phyloP scores from a whole-genome alignment of 2,329 filamentous ascomycete genomes.

The Monilinia aucupariae region DNA sequence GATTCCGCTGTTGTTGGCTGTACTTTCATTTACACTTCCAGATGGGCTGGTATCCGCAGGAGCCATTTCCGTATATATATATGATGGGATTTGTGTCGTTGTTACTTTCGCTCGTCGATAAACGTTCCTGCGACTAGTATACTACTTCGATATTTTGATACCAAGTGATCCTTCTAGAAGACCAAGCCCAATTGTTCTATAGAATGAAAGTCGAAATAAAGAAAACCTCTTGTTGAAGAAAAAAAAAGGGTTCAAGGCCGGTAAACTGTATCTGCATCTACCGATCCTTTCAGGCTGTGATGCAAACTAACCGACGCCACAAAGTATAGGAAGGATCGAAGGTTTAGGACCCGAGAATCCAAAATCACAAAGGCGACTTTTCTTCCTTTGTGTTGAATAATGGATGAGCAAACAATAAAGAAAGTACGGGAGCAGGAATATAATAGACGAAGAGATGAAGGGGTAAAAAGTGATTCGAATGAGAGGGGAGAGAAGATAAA shows the following conservation, averaged over 20 bases:
- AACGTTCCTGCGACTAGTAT: constrained; percentile 8
- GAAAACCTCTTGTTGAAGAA: background rate
- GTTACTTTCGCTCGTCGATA: constrained; percentile 1
- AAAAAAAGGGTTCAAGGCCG: background rate
- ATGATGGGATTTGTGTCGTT: background rate
- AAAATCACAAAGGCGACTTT: background rate
- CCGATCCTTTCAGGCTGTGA: constrained; percentile 12
- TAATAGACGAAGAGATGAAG: constrained; percentile 6
- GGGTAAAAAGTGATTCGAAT: background rate
- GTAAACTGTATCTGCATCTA: background rate
- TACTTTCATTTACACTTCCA: background rate
- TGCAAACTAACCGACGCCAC: constrained; percentile 8
- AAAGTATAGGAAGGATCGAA: constrained; percentile 6
- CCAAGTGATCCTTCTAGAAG: constrained; percentile 1
- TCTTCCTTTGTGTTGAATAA: background rate
- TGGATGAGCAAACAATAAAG: constrained; percentile 12
- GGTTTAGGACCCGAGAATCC: background rate
- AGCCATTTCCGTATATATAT: constrained; percentile 1
- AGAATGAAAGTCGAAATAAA: background rate
- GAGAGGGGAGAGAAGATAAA: background rate
- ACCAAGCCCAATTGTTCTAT: background rate
- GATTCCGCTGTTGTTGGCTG: background rate
- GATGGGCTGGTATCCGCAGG: constrained; percentile 1
- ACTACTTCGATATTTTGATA: background rate
- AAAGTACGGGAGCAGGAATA: background rate